Evolutionary conservation across 2,329 filamentous ascomycete genomes (phyloP), one percentile per base, ranked within the genome.

Genomic region (Septoria petroselini): DNA sequence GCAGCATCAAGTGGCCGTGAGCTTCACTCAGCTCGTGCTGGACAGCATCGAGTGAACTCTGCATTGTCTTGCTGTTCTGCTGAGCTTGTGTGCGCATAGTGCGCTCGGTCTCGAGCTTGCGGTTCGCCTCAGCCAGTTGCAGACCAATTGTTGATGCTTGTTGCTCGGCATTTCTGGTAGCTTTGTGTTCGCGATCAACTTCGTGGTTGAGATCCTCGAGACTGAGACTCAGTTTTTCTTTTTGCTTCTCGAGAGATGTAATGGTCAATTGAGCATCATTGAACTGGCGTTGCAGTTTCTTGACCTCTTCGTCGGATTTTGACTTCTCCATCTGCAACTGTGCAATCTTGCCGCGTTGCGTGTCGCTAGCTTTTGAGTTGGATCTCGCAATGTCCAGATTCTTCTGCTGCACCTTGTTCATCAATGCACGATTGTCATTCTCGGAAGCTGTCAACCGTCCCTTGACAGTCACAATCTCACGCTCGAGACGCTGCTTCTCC

Each of bases 381-480:
- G 91, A 93, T 38, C 93, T 82, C 33, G 91, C 91, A 68, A 98
- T 94, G 65, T 98, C 91, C 5, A 98, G 79, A 23, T 94, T 93
- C 74, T 97, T 97, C 64, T 97, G 91, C 64, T 97, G 91, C 14
- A 98, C 78, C 70, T 97, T 97, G 73, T 96, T 97, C 58, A 97
- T 78, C n/a, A 98, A 75, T 4, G 90, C 85, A 43, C 89, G 85
- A 63, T 97, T 97, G 71, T 97, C 91, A 62, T 97, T 96, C 68
- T 98, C 91, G 0, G 91, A 97, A 18, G 91, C 93, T 6, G 85
- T 80, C 33, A 98, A 76, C 17, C 91, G 85, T 53, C 91, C 91
- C 68, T 93, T 95, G 59, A 96, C 81, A 1, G 91, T 96, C 17
- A 88, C 85, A 5, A 97, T 78, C 66, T 98, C 93, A 17, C 90